Evolutionary conservation across 129 eudicot species (phyloP).

Genomic region (Flaveria linearis): DNA sequence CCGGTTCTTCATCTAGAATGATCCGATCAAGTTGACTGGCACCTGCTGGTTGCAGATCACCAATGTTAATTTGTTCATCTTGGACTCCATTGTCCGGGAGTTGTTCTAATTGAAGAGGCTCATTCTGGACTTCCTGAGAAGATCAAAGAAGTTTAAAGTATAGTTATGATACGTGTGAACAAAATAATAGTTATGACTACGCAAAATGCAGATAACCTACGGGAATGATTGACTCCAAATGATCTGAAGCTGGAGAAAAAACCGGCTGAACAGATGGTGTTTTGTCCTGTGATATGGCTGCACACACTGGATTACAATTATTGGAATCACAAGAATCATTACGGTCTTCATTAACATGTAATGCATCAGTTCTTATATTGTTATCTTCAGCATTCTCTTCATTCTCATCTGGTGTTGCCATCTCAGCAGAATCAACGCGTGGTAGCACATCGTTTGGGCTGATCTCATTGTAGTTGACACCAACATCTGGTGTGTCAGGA

Average conservation of each 20-base stretch:
- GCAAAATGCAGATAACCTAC: constrained; percentile 17
- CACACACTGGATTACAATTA: background rate
- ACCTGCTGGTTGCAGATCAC: background rate
- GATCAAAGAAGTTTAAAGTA: background rate
- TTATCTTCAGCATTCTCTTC: constrained; percentile 26
- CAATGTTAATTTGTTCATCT: background rate
- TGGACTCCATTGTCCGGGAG: background rate
- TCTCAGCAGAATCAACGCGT: background rate
- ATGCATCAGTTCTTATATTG: constrained; percentile 14
- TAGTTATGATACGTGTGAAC: background rate
- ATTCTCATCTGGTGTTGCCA: background rate
- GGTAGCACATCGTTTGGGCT: constrained; percentile 1
- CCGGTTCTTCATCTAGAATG: constrained; percentile 22
- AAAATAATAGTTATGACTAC: background rate
- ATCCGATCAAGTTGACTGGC: constrained; percentile 1
- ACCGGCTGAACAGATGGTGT: constrained; percentile 4
- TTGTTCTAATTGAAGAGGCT: background rate
- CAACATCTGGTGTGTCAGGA: background rate
- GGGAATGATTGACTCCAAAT: constrained; percentile 11
- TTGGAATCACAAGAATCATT: background rate
- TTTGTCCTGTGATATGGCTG: background rate
- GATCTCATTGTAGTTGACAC: background rate
- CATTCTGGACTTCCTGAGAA: background rate
- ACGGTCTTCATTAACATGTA: constrained; percentile 2
- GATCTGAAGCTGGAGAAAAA: constrained; percentile 23